phyloP scores from a whole-genome alignment of 306 rosid genomes.

The Astragalus membranaceus region DNA sequence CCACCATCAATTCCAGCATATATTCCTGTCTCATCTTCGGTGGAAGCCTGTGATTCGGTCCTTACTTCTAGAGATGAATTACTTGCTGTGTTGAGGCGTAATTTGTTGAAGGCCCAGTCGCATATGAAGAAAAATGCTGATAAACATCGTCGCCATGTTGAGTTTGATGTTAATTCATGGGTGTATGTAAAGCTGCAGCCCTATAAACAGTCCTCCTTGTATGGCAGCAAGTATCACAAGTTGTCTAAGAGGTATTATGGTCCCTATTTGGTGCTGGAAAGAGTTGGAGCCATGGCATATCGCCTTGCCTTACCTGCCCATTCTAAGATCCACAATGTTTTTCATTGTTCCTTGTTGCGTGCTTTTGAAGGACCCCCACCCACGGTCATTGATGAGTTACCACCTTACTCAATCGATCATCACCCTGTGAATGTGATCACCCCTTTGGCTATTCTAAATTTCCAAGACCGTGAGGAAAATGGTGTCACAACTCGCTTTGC shows the following conservation, averaged over 20 bases:
- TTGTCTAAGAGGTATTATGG: neutral
- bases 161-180: neutral
- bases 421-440: neutral
- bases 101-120: neutral
- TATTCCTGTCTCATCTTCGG: neutral
- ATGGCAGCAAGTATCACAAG: neutral
- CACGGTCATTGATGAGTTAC: neutral
- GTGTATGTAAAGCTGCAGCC: neutral
- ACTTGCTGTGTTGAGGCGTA: neutral
- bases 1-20: neutral
- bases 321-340: neutral
- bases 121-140: neutral
- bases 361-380: neutral
- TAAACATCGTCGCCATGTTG: neutral
- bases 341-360: neutral
- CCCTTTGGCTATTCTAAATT: neutral
- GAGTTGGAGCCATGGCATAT: neutral
- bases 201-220: neutral
- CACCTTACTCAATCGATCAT: neutral
- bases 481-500: too few relatives aligned
- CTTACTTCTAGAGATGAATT: neutral
- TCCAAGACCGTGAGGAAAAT: too few relatives aligned
- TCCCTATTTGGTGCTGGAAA: neutral
- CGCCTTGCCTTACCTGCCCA: neutral
- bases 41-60: neutral